A percentile compares a stretch with the other conserved stretches of the same genome.
phyloP scores from a whole-genome alignment of 768 basidiomycete genomes.

The Leccinum arenicola region DNA sequence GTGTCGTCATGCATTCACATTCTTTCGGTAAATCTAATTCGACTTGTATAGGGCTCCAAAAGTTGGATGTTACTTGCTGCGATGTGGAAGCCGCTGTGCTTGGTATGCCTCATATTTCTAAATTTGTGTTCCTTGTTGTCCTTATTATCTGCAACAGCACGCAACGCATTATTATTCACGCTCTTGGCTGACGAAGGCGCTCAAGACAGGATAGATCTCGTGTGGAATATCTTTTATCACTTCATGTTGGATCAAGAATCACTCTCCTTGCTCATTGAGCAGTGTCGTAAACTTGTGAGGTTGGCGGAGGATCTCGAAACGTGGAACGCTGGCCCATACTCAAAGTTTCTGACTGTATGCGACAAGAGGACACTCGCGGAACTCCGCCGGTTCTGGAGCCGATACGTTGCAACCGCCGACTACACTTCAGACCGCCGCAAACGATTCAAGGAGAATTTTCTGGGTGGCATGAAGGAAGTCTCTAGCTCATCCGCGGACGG shows the following conservation, averaged over 20 bases:
- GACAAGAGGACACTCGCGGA: conserved; percentile 24
- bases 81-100: conserved; percentile 30
- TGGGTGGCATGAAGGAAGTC: conserved; percentile 20
- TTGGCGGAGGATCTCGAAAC: conserved; percentile 16
- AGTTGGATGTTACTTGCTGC: conserved; percentile 30
- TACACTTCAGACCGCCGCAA: conserved; percentile 12
- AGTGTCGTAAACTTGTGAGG: conserved; percentile 24
- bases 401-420: conserved; percentile 13
- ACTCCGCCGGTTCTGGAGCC: conserved; percentile 21
- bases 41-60: conserved; percentile 19
- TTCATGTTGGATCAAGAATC: conserved; percentile 25
- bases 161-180: conserved; percentile 29
- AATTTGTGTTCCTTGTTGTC: background rate
- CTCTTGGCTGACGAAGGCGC: conserved; percentile 25
- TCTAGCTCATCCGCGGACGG: background rate
- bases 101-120: conserved; percentile 15
- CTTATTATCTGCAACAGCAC: conserved; percentile 16
- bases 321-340: conserved; percentile 29
- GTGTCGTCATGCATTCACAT: background rate
- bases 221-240: conserved; percentile 35
- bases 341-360: conserved; percentile 23
- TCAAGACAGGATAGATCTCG: conserved; percentile 12
- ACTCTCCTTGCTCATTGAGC: conserved; percentile 23
- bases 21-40: background rate
- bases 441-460: conserved; percentile 16